Conservation (phyloP, 306 rosid genomes). For the Trifolium subterraneum region DNA sequence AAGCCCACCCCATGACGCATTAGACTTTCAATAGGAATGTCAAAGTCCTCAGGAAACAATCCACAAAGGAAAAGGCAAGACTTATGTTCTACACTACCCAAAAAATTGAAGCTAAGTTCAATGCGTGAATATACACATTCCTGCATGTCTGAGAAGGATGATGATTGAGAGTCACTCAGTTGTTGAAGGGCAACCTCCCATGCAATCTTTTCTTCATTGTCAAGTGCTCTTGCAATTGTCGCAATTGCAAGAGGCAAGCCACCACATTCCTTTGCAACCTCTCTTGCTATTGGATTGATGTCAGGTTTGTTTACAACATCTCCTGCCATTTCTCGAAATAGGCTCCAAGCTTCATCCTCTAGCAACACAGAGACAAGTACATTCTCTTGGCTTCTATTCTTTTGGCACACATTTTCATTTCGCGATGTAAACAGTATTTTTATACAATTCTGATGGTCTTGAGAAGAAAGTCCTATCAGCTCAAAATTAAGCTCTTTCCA, state of each 20-base stretch:
- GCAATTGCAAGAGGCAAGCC: constrained; percentile 22
- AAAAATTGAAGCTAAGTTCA: neutral
- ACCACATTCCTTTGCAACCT: neutral
- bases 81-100: neutral
- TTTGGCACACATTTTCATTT: constrained; percentile 1
- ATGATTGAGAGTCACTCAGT: neutral
- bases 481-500: constrained; percentile 2
- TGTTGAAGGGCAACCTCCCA: constrained; percentile 42
- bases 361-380: neutral
- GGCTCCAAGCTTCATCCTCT: constrained; percentile 29
- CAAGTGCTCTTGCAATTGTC: constrained; percentile 41
- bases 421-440: constrained; percentile 47
- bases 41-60: neutral
- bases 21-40: neutral
- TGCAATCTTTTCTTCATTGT: neutral
- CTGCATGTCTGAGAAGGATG: neutral
- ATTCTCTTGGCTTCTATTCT: constrained; percentile 33
- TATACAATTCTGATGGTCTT: neutral
- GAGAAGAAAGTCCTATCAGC: constrained; percentile 5
- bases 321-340: constrained; percentile 33
- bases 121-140: constrained; percentile 4
- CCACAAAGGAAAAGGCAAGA: neutral
- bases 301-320: neutral
- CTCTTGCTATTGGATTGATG: neutral
- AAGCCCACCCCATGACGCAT: neutral